phyloP scores from a whole-genome alignment of 768 basidiomycete species.

The Amanita thiersii region DNA sequence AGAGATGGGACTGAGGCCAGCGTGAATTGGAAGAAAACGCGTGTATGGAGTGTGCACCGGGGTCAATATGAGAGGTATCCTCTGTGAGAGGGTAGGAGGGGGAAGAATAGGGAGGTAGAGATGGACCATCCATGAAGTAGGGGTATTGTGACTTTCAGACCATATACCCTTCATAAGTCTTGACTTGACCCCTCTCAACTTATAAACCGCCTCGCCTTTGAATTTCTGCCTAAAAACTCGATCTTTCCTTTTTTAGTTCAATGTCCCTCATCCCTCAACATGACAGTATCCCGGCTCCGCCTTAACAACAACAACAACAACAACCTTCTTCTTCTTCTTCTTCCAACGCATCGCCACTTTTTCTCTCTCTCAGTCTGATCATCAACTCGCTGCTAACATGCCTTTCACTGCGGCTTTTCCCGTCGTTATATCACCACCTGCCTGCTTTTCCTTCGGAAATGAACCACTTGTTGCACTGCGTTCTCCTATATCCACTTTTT shows the following conservation, averaged over 20 bases:
- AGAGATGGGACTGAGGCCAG: constrained; percentile 4
- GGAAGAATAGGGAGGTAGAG: constrained; percentile 3
- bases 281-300: constrained; percentile 4
- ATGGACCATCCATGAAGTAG: constrained; percentile 6
- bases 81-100: not conserved
- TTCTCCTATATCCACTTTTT: too few relatives aligned
- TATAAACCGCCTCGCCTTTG: constrained; percentile 9
- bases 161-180: constrained; percentile 9
- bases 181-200: constrained; percentile 8
- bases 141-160: constrained; percentile 1
- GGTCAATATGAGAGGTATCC: constrained; percentile 2
- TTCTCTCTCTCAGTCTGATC: too few relatives aligned
- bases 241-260: constrained; percentile 13
- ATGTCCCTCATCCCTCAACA: constrained; percentile 14
- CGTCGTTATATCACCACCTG: too few relatives aligned
- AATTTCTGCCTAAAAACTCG: constrained; percentile 14
- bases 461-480: too few relatives aligned
- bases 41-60: constrained; percentile 13
- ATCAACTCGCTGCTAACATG: too few relatives aligned
- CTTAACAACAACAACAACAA: too few relatives aligned
- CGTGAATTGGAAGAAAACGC: constrained; percentile 15
- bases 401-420: too few relatives aligned
- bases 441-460: too few relatives aligned
- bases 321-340: not conserved
- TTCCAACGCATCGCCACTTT: too few relatives aligned